These are phyloP conservation scores for Sporothrix inflata DNA, from an alignment of 2,329 filamentous ascomycete species.

Conservation along the genomic window DNA sequence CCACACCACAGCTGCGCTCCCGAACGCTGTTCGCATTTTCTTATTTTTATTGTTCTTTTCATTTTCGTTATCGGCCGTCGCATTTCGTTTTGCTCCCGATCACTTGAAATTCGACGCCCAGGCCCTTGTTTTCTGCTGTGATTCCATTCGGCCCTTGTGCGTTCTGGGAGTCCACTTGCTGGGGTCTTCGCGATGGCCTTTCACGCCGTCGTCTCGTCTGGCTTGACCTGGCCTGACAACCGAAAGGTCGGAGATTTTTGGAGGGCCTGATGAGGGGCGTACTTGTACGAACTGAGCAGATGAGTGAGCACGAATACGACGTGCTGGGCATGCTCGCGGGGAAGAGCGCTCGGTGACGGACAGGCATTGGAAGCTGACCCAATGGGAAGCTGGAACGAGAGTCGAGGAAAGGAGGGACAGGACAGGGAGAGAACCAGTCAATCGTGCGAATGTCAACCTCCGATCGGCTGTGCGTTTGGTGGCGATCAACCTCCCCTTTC, in stretches of 20 bases:
- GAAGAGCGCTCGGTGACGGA: not conserved
- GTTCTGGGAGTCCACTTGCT: slow-evolving; percentile 3
- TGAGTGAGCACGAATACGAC: slow-evolving; percentile 1
- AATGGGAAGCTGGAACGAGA: not conserved
- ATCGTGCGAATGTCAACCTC: slow-evolving; percentile 9
- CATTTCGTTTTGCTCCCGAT: not conserved
- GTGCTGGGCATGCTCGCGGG: slow-evolving; percentile 1
- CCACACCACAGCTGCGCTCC: slow-evolving; percentile 6
- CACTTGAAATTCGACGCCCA: not conserved
- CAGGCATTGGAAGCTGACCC: not conserved
- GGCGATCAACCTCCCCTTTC: slow-evolving; percentile 17
- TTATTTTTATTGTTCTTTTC: not conserved
- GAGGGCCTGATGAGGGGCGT: not conserved
- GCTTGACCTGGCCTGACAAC: slow-evolving; percentile 9
- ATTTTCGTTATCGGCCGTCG: not conserved
- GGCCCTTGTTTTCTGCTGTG: not conserved
- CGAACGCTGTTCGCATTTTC: not conserved
- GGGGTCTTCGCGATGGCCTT: not conserved
- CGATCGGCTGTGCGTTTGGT: slow-evolving; percentile 11
- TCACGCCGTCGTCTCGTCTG: slow-evolving; percentile 20
- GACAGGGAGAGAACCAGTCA: slow-evolving; percentile 12
- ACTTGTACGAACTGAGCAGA: not conserved
- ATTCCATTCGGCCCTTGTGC: slow-evolving; percentile 18
- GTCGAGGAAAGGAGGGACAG: not conserved
- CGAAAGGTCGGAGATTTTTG: not conserved